Percentiles rank a stretch among this genome's conserved stretches.
Conservation (phyloP, 257 asterid species). For the Plantago elongata region DNA sequence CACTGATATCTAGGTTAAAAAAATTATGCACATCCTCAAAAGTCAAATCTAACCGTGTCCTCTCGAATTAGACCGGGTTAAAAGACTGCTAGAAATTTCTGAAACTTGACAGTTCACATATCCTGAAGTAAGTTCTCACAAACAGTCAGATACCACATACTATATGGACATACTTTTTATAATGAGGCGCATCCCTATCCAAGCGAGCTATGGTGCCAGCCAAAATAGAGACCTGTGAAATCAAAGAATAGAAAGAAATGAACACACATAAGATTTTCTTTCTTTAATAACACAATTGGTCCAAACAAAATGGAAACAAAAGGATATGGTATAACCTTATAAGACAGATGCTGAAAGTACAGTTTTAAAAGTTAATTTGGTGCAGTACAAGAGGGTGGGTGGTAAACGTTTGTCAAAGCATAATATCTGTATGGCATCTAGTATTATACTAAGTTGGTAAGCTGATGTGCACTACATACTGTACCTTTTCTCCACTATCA, state of each 20-base stretch:
- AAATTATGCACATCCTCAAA: no score
- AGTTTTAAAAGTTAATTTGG: slow-evolving; percentile 4
- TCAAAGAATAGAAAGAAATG: slow-evolving; percentile 21
- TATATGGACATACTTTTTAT: slow-evolving; percentile 64
- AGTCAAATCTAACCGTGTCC: slow-evolving; percentile 1
- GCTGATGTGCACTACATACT: slow-evolving; percentile 10
- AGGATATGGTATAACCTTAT: no score
- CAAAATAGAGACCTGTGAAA: slow-evolving; percentile 86
- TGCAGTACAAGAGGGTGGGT: slow-evolving; percentile 6
- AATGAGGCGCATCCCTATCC: slow-evolving; percentile 98
- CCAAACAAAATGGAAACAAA: slow-evolving; percentile 6
- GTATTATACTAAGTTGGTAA: neutral
- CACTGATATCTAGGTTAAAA: neutral
- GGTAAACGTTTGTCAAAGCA: neutral
- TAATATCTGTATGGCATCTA: no score
- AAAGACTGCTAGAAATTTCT: slow-evolving; percentile 10
- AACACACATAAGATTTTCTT: slow-evolving; percentile 10
- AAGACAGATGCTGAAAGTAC: neutral
- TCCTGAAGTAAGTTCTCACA: slow-evolving; percentile 15
- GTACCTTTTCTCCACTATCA: slow-evolving; percentile 99
- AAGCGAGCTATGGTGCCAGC: slow-evolving; percentile 98
- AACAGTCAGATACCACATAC: slow-evolving; percentile 10
- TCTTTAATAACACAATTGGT: slow-evolving; percentile 6
- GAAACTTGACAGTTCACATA: slow-evolving; percentile 6
- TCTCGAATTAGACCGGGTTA: slow-evolving; percentile 1